A percentile compares a stretch with the other conserved stretches of the same genome.
Conservation (phyloP, 2,329 filamentous ascomycete species). For the Ophiostoma fasciatum region DNA sequence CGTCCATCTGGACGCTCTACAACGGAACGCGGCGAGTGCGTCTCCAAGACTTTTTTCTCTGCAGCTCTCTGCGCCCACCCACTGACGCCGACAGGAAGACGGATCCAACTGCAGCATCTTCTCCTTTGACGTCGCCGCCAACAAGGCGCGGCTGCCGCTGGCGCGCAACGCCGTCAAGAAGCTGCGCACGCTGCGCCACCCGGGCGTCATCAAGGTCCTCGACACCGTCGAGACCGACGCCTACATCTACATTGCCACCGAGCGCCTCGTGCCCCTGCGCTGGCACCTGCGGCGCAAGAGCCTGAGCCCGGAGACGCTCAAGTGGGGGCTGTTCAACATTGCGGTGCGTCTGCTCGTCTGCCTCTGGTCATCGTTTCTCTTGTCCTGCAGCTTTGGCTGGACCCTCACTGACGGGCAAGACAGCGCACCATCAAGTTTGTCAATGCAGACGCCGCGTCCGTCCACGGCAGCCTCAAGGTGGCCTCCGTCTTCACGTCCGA, state of each 20-base stretch:
- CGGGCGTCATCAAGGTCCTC: constrained; percentile 83
- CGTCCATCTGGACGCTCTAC: constrained; percentile 92
- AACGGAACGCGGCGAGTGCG: constrained; percentile 82
- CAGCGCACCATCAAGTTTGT: constrained; percentile 92
- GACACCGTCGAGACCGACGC: constrained; percentile 95
- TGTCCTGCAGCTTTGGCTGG: background rate
- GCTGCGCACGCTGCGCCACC: constrained; percentile 80
- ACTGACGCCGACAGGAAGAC: no score
- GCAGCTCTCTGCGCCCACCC: no score
- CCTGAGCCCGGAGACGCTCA: constrained; percentile 78
- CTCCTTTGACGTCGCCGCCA: constrained; percentile 75
- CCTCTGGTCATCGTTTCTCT: background rate
- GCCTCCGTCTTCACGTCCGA: constrained; percentile 87
- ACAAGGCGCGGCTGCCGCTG: constrained; percentile 67
- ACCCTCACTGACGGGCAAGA: no score
- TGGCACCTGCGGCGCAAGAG: constrained; percentile 88
- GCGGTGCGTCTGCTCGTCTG: constrained; percentile 39
- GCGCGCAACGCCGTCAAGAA: constrained; percentile 92
- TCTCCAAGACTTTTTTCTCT: no score
- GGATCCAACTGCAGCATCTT: constrained; percentile 92
- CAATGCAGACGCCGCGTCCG: constrained; percentile 80
- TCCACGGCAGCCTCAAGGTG: constrained; percentile 75
- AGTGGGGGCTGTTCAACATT: constrained; percentile 85
- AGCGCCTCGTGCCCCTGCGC: constrained; percentile 69
- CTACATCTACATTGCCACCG: constrained; percentile 92